Conservation (phyloP, 805 yeast genomes). For the Kuraishia floccosa region DNA sequence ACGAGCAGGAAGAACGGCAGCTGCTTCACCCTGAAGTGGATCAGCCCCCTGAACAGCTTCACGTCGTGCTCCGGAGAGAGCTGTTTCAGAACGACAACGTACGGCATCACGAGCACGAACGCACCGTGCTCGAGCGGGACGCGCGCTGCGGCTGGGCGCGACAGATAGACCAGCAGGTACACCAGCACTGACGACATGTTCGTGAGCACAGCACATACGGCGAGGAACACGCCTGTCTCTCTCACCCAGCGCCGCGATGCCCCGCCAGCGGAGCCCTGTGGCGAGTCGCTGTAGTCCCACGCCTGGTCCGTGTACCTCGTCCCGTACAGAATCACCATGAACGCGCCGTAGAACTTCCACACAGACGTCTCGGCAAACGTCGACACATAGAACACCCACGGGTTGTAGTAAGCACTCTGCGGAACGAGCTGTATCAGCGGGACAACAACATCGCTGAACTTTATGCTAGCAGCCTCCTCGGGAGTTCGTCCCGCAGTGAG, state of each 20-base stretch:
- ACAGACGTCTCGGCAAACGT: slow-evolving; percentile 52
- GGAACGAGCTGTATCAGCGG: slow-evolving; percentile 62
- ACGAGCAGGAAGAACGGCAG: slow-evolving; percentile 38
- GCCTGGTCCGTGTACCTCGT: slow-evolving; percentile 36
- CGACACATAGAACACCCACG: slow-evolving; percentile 55
- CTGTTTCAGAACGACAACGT: slow-evolving; percentile 45
- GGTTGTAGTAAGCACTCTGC: slow-evolving; percentile 36
- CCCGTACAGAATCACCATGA: slow-evolving; percentile 23
- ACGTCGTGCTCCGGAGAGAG: slow-evolving; percentile 47
- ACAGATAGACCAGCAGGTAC: slow-evolving; percentile 22
- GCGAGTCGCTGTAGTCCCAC: slow-evolving; percentile 22
- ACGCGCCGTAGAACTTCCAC: slow-evolving; percentile 29
- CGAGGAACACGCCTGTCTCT: slow-evolving; percentile 38
- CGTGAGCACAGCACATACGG: slow-evolving; percentile 44
- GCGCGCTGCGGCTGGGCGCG: slow-evolving; percentile 25
- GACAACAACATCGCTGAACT: slow-evolving; percentile 31
- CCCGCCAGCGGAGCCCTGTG: slow-evolving; percentile 7
- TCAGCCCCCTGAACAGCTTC: slow-evolving; percentile 25
- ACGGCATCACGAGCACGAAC: slow-evolving; percentile 35
- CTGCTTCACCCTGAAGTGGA: slow-evolving; percentile 42
- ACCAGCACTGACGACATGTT: slow-evolving; percentile 38
- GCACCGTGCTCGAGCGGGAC: slow-evolving; percentile 41
- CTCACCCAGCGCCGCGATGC: slow-evolving; percentile 5
- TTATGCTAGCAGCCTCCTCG: slow-evolving; percentile 6
- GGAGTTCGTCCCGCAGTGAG: slow-evolving; percentile 7